phyloP scores from a whole-genome alignment of 345 rosid species.

The Mangifera indica region DNA sequence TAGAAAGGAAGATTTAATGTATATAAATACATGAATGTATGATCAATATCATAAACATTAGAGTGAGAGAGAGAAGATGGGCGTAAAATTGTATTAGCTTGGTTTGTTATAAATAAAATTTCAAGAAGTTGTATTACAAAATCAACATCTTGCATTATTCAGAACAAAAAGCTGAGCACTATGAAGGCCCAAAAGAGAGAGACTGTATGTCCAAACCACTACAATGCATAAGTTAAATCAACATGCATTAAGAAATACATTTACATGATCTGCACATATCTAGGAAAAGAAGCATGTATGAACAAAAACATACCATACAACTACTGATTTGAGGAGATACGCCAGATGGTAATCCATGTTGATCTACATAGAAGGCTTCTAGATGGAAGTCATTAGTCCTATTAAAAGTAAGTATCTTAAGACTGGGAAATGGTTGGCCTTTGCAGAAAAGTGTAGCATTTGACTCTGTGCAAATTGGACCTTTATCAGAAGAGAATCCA shows the following conservation, averaged over 20 bases:
- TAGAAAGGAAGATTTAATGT: not conserved
- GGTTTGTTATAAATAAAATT: not conserved
- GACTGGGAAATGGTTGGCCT: slow-evolving; percentile 70
- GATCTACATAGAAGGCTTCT: slow-evolving; percentile 60
- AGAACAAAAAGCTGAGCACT: not conserved
- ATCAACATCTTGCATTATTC: not conserved
- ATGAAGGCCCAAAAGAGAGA: slow-evolving; percentile 2
- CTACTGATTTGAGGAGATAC: slow-evolving; percentile 43
- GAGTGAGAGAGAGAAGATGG: not conserved
- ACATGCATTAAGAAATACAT: not conserved
- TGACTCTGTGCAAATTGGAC: slow-evolving; percentile 44
- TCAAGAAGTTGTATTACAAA: not conserved
- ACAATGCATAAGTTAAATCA: not conserved
- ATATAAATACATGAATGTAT: not conserved
- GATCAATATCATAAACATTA: not conserved
- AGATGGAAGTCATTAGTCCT: slow-evolving; percentile 46
- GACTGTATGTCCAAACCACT: not conserved
- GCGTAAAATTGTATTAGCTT: not conserved
- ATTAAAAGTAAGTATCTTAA: slow-evolving; percentile 60
- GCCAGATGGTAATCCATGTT: slow-evolving; percentile 44
- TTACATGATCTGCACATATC: not conserved
- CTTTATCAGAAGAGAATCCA: slow-evolving; percentile 62
- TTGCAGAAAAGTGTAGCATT: slow-evolving; percentile 60
- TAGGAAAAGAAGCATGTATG: not conserved
- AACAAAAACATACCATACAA: slow-evolving; percentile 43